Percentiles rank a stretch among this genome's conserved stretches.
Conservation (phyloP, 345 rosid genomes). For the Anacardium occidentale region DNA sequence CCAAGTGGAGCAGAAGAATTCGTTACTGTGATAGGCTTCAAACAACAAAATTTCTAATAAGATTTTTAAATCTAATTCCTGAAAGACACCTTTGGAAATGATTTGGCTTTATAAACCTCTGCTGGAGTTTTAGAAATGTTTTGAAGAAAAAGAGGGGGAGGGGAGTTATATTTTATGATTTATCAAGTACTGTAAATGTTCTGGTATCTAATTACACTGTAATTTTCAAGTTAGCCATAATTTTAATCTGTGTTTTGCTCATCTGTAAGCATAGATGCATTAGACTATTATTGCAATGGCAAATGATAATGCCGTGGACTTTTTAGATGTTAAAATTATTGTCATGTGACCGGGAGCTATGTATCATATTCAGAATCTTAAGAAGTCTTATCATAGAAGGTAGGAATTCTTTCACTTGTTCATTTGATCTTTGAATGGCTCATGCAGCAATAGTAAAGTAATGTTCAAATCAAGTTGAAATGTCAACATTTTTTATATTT, state of each 20-base stretch:
- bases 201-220: not conserved
- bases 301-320: not conserved
- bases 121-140: not conserved
- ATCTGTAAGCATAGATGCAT: not conserved
- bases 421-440: not conserved
- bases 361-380: not conserved
- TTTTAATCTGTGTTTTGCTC: not conserved
- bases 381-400: not conserved
- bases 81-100: not conserved
- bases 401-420: not conserved
- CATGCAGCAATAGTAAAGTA: not conserved
- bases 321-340: not conserved
- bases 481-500: not conserved
- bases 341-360: not conserved
- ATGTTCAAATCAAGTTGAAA: not conserved
- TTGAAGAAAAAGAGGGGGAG: not conserved
- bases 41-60: not conserved
- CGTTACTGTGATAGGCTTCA: not conserved
- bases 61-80: not conserved
- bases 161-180: not conserved
- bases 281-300: not conserved
- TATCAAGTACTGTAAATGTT: not conserved
- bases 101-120: constrained; percentile 1
- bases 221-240: not conserved
- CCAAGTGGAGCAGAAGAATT: not conserved